Evolutionary conservation across 495 filamentous ascomycete species (phyloP), one percentile per base, ranked within the genome.

Genomic region (Durotheca rogersii): DNA sequence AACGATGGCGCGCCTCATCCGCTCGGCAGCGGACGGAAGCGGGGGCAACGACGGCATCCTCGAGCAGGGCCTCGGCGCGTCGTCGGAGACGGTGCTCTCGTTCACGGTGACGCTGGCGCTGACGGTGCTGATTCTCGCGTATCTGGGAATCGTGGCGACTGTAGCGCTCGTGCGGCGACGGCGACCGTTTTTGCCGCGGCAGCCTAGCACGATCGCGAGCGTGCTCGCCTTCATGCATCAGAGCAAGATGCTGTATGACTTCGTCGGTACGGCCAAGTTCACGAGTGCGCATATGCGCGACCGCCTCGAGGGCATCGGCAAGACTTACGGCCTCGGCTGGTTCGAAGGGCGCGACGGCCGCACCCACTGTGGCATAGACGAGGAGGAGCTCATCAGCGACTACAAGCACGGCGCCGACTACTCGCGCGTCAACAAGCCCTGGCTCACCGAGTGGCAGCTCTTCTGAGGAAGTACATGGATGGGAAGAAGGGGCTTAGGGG

Each of bases 221-320:
- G 78, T 89, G 25, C 71, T 89, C 37, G 85, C 83, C 7, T 89
- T 83, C 60, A 81, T 89, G 39, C 80, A 89, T 58, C 83, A 87
- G 61, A 78, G 72, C 58, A 85, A 85, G 68, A 88, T 88, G 86
- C 64, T 88, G 45, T 81, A 81, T 31, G 75, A 81, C 48, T 89
- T 89, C 56, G 80, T 83, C 1, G 80, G 78, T 18, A 87, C 83
- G 20, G 78, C 82, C 41, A 79, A 78, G 66, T 66, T 83, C 51
- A 73, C 70, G 30, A 80, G 79, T 21, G 65, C 67, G 4, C 59
- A 79, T 60, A 84, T 87, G 75, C 75, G 74, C 38, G 44, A 64
- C 21, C 67, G 73, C 51, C 68, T 89, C 19, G 76, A 75, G 43
- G 56, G 48, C 4, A 50, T 78, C 12, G 72, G 71, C 10, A 86